Evolutionary conservation across 2,329 filamentous ascomycete species (phyloP).

Genomic region (Colletotrichum filicis): DNA sequence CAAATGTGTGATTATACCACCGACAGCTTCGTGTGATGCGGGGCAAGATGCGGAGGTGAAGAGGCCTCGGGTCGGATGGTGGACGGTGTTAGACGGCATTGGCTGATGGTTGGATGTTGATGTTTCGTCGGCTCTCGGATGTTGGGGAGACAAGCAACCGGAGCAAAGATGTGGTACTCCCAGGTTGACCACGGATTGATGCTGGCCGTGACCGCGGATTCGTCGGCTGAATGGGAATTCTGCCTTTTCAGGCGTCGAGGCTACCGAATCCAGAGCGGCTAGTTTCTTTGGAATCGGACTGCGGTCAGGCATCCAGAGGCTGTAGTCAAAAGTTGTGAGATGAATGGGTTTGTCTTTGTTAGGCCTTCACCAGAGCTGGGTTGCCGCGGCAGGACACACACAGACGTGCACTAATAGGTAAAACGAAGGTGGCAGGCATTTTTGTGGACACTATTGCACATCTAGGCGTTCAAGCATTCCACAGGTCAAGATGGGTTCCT

Average conservation of each 20-base stretch:
- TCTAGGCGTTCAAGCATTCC: background rate
- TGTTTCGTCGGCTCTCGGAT: constrained; percentile 35
- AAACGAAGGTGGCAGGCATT: background rate
- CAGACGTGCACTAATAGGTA: background rate
- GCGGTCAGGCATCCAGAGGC: background rate
- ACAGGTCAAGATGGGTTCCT: background rate
- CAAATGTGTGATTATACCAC: background rate
- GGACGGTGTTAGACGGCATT: constrained; percentile 24
- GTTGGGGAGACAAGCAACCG: background rate
- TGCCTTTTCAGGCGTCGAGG: background rate
- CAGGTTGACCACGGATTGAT: background rate
- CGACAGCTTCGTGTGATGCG: background rate
- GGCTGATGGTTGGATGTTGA: constrained; percentile 4
- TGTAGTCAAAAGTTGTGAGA: background rate
- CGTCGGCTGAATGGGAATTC: constrained; percentile 1
- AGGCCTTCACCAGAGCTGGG: background rate
- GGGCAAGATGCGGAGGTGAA: background rate
- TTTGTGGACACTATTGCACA: background rate
- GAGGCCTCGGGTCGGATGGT: constrained; percentile 8
- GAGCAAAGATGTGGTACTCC: background rate
- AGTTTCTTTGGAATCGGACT: background rate
- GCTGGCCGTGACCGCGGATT: background rate
- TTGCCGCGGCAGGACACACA: background rate
- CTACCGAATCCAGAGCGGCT: constrained; percentile 4
- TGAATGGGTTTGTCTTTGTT: background rate